Percentiles rank a stretch among this genome's conserved stretches.
phyloP scores from a whole-genome alignment of 257 asterid species.

The Scutellaria galericulata region DNA sequence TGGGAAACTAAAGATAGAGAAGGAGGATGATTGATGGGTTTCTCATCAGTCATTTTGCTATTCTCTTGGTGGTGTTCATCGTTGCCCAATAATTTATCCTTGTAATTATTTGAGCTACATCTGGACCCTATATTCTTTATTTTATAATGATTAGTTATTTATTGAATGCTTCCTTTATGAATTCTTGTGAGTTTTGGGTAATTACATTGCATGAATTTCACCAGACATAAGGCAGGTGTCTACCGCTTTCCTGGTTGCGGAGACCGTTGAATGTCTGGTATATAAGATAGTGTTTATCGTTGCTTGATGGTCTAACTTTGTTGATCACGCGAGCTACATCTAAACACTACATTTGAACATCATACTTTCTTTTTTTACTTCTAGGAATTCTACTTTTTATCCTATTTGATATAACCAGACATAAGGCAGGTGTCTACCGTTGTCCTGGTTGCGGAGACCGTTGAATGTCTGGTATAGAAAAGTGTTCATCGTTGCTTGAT shows the following conservation, averaged over 20 bases:
- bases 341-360: constrained; percentile 31
- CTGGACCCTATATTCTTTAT: constrained; percentile 43
- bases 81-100: constrained; percentile 42
- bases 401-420: constrained; percentile 15
- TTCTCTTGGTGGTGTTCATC: constrained; percentile 57
- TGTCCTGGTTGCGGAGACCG: constrained; percentile 46
- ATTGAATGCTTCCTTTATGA: neutral
- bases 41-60: constrained; percentile 38
- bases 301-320: constrained; percentile 32
- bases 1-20: constrained; percentile 48
- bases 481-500: constrained; percentile 41
- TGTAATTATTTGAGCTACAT: constrained; percentile 51
- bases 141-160: neutral
- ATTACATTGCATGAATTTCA: neutral
- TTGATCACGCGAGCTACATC: constrained; percentile 42
- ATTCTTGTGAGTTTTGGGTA: neutral
- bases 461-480: constrained; percentile 45
- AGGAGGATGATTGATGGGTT: constrained; percentile 37
- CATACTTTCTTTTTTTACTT: no score
- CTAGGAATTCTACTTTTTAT: no score
- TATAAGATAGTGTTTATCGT: constrained; percentile 36
- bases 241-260: constrained; percentile 39
- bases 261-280: constrained; percentile 51
- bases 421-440: constrained; percentile 47
- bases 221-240: constrained; percentile 53